Evolutionary conservation across 352 stramenopile species (phyloP), one percentile per base, ranked within the genome.

Genomic region (Phytophthora lateralis): DNA sequence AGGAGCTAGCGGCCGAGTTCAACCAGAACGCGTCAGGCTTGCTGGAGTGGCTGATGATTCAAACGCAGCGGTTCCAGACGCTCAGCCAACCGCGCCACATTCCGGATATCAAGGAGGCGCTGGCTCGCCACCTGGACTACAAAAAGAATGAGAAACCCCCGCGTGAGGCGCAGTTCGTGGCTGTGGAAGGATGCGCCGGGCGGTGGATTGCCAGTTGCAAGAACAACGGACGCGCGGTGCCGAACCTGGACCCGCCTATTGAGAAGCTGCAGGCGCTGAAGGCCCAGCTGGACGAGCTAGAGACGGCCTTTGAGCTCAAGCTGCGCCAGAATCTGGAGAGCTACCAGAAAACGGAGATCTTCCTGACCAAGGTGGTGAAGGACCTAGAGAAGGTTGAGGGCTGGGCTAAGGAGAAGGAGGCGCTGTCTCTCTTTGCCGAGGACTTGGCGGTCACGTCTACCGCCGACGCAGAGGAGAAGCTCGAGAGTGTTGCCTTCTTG

Each of bases 81-180:
- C 66, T 90, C 30, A 90, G 64, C 42, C 70, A 86, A 65, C 82
- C 79, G 44, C 80, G 80, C 17, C 71, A 76, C n/a, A 83, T 90
- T n/a, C 68, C 60, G 0, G 80, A 91, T 53, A 89, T 83, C 26
- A 86, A 88, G 63, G 70, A 90, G 26, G 78, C 85, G 38, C 66
- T 93, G 14, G 56, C 78, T 24, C 67, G 70, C 48, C 85, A 90
- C 53, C 60, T 89, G 24, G 82, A 95, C 41, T 95, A 95, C 73
- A 95, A 95, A 75, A 89, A 89, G 67, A 95, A 87, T 55, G 86
- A 95, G 52, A 93, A 93, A 44, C 86, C 86, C 4, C 79, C 81
- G 20, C 84, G 78, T n/a, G 86, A 95, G 63, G 86, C 86, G 6
- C 72, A 89, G 50, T 95, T 88, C 51, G 86, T 95, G 18, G 72